These are phyloP conservation scores for Grigorovia humatica DNA, from an alignment of 805 yeast species.

Conservation along the genomic window DNA sequence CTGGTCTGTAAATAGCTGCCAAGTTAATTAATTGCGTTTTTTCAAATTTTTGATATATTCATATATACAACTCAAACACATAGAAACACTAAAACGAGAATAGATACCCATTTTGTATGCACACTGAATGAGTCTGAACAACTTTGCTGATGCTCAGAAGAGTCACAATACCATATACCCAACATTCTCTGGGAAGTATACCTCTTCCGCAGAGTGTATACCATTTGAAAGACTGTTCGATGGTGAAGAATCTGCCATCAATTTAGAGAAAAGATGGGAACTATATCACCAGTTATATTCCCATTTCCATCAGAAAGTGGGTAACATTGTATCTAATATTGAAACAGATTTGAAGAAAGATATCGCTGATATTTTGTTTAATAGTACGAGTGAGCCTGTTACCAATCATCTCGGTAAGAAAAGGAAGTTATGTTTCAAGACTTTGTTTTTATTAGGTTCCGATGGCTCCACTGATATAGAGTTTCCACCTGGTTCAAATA, in stretches of 20 bases:
- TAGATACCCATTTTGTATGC: background rate
- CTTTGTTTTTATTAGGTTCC: slow-evolving; percentile 35
- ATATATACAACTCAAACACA: background rate
- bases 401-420: background rate
- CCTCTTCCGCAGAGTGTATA: slow-evolving; percentile 8
- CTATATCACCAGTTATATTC: slow-evolving; percentile 29
- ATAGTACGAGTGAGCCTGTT: slow-evolving; percentile 1
- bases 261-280: slow-evolving; percentile 32
- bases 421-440: slow-evolving; percentile 17
- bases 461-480: slow-evolving; percentile 34
- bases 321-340: slow-evolving; percentile 22
- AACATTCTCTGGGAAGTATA: slow-evolving; percentile 4
- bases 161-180: slow-evolving; percentile 20
- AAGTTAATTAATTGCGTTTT: background rate
- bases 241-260: slow-evolving; percentile 34
- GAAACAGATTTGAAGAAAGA: slow-evolving; percentile 30
- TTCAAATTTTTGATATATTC: background rate
- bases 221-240: slow-evolving; percentile 37
- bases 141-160: slow-evolving; percentile 27
- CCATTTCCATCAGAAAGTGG: slow-evolving; percentile 25
- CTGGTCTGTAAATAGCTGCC: background rate
- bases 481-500: slow-evolving; percentile 19
- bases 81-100: background rate
- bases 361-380: slow-evolving; percentile 18
- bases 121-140: slow-evolving; percentile 16